These are phyloP conservation scores for Penicillium verhagenii DNA, from an alignment of 495 filamentous ascomycete genomes.

Conservation along the genomic window DNA sequence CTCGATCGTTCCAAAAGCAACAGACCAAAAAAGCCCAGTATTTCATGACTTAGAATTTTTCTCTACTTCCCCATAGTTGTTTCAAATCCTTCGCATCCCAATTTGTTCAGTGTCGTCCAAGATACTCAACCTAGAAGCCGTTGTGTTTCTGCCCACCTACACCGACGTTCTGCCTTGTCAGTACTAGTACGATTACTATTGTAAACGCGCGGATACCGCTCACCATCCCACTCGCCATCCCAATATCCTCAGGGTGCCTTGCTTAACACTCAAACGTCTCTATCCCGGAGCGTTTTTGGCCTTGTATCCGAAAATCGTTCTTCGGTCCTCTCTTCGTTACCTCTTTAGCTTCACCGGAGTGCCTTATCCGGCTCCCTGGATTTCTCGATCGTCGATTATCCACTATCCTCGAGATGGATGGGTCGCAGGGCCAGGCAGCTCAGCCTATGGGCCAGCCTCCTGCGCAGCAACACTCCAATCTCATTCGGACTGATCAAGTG, in stretches of 20 bases:
- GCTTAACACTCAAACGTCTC: not conserved
- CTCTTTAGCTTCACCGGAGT: not conserved
- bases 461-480: constrained; percentile 44
- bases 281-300: not conserved
- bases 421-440: constrained; percentile 29
- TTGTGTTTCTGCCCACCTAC: no score
- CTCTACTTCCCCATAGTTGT: no score
- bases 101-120: no score
- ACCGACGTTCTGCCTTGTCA: not conserved
- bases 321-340: not conserved
- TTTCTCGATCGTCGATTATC: not conserved
- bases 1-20: no score
- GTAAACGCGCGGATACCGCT: constrained; percentile 5
- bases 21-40: no score
- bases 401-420: constrained; percentile 30
- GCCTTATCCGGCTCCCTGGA: not conserved
- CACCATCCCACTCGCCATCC: constrained; percentile 6
- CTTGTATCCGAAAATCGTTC: not conserved
- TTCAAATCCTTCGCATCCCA: no score
- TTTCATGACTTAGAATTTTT: no score
- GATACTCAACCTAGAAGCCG: no score
- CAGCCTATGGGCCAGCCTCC: constrained; percentile 35
- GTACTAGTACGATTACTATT: not conserved
- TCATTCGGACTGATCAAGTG: constrained; percentile 54
- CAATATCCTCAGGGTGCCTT: not conserved